Base-by-base conservation (phyloP, 768 basidiomycete genomes). In the Tephrocybe sp. region DNA sequence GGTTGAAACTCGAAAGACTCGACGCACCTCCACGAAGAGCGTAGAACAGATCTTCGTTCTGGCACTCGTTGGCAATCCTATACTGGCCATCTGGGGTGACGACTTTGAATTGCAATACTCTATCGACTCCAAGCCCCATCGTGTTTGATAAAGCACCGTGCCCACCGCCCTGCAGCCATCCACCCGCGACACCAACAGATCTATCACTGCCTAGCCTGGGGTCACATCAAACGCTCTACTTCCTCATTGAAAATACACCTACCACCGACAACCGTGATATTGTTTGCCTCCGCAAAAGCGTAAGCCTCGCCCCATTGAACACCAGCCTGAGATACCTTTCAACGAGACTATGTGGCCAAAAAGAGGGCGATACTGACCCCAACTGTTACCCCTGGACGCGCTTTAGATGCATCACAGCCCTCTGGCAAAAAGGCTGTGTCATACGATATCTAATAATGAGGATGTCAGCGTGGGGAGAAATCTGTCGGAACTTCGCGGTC, bases 31-130 rank as follows among this genome's bases (percentile, higher is more conserved):
- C 75, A 26, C 74, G 71, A 30, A 83, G 71, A 14, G 80, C 81
- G 51, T 73, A 83, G 65, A 80, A 82, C 0, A 82, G 69, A 62
- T 82, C 80, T 48, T 68, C 51, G 51, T 81, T 77, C 57, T 80
- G 72, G 41, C 75, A 77, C 11, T 67, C 71, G 61, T 79, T 82
- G 3, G 67, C 79, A 1, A 68, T 69, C 24, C 75, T 70, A 54
- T 65, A 65, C 21, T 65, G 51, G 0, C 81, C 81, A 58, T 80
- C 77, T 0, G 81, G 78, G 1, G 79, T 81, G 5, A 83, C 80
- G 3, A 83, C 64, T 52, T 76, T 77, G 62, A 72, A 75, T 61
- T 84, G 67, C 2, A 81, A 68, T 73, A 71, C 75, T 25, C 76
- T 65, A 59, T 78, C 78, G 4, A 70, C 76, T 0, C 73, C 77